Conservation (phyloP, 148 eudicot species). For the Chenopodium berlandieri region DNA sequence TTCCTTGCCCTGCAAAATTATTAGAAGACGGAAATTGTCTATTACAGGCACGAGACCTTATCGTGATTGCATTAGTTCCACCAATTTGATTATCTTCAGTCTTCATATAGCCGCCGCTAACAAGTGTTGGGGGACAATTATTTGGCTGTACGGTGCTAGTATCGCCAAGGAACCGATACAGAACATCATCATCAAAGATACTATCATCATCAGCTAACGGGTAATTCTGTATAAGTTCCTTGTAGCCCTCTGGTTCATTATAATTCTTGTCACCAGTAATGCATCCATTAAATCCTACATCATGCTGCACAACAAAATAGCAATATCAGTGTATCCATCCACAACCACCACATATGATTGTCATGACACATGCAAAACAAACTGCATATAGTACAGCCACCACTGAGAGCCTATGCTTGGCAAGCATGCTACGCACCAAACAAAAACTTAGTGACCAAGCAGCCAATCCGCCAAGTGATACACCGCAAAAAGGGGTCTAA, state of each 20-base stretch:
- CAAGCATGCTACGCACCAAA: slow-evolving; percentile 11
- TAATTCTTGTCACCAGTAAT: background rate
- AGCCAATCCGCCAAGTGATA: background rate
- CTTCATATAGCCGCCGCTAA: background rate
- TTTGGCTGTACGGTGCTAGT: slow-evolving; percentile 11
- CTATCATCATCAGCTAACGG: slow-evolving; percentile 22
- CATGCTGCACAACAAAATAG: slow-evolving; percentile 34
- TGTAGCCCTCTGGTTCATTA: slow-evolving; percentile 5
- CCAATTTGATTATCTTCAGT: slow-evolving; percentile 19
- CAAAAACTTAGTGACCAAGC: slow-evolving; percentile 8
- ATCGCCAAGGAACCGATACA: slow-evolving; percentile 29
- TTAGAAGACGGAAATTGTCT: slow-evolving; percentile 20
- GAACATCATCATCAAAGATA: slow-evolving; percentile 39
- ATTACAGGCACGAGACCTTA: slow-evolving; percentile 30
- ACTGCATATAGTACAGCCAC: background rate
- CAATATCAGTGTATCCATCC: slow-evolving; percentile 19
- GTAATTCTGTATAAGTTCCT: slow-evolving; percentile 14
- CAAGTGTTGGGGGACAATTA: background rate
- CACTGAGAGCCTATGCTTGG: background rate
- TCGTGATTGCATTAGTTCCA: slow-evolving; percentile 44
- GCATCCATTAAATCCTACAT: slow-evolving; percentile 24
- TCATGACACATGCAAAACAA: background rate
- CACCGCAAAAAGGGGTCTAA: background rate
- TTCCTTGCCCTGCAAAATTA: slow-evolving; percentile 47
- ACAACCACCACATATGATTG: background rate